These are phyloP conservation scores for Nakazawaea wickerhamii DNA, from an alignment of 805 yeast genomes.

Conservation along the genomic window DNA sequence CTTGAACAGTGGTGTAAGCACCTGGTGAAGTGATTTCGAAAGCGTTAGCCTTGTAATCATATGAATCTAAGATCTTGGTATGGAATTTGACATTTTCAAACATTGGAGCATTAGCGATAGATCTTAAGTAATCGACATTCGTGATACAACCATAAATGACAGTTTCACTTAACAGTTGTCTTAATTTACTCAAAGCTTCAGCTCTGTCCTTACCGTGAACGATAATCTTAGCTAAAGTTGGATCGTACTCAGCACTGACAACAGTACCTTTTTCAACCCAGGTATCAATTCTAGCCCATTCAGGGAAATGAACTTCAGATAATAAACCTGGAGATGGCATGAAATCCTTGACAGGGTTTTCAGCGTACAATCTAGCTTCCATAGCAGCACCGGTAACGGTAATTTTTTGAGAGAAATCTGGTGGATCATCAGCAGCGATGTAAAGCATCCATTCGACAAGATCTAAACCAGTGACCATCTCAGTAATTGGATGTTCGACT, in stretches of 20 bases:
- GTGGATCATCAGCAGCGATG: slow-evolving; percentile 87
- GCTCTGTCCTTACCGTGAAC: slow-evolving; percentile 87
- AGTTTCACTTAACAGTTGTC: slow-evolving; percentile 80
- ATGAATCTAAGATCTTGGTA: slow-evolving; percentile 83
- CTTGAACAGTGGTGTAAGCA: slow-evolving; percentile 94
- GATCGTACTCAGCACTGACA: slow-evolving; percentile 91
- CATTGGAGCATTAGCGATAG: slow-evolving; percentile 79
- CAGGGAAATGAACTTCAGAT: slow-evolving; percentile 79
- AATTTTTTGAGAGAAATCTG: slow-evolving; percentile 60
- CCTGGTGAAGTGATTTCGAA: slow-evolving; percentile 86
- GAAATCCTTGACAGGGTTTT: slow-evolving; percentile 92
- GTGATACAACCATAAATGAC: slow-evolving; percentile 84
- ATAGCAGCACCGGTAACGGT: slow-evolving; percentile 80
- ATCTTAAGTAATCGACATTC: slow-evolving; percentile 82
- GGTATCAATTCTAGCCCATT: slow-evolving; percentile 89
- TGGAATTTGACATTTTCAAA: slow-evolving; percentile 79
- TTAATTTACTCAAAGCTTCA: slow-evolving; percentile 75
- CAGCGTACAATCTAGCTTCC: slow-evolving; percentile 97
- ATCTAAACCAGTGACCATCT: slow-evolving; percentile 90
- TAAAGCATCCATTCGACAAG: slow-evolving; percentile 95
- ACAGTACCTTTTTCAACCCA: slow-evolving; percentile 91
- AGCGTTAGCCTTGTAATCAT: slow-evolving; percentile 73
- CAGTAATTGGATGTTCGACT: slow-evolving; percentile 97
- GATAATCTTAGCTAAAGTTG: slow-evolving; percentile 92
- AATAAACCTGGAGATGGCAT: slow-evolving; percentile 96